phyloP scores from a whole-genome alignment of 2,329 filamentous ascomycete species.

The Colletotrichum destructivum region DNA sequence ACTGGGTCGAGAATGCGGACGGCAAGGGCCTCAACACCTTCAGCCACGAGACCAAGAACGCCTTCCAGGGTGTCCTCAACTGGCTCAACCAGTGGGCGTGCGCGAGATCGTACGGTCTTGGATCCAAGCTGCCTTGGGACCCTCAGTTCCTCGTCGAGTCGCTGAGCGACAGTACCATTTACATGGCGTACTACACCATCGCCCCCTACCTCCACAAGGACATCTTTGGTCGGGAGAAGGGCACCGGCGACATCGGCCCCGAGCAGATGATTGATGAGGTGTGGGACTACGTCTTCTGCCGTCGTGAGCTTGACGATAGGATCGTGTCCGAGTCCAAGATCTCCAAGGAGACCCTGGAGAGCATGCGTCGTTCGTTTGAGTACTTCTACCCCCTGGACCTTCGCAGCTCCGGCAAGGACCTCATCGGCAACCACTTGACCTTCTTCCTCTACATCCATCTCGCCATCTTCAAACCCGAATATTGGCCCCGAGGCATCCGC shows the following conservation, averaged over 20 bases:
- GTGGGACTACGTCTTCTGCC: conserved; percentile 95
- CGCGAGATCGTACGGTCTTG: conserved; percentile 90
- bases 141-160: conserved; percentile 91
- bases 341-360: conserved; percentile 78
- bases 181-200: conserved; percentile 86
- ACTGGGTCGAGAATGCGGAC: conserved; percentile 78
- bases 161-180: conserved; percentile 92
- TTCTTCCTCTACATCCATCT: conserved; percentile 91
- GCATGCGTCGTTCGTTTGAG: conserved; percentile 91
- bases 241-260: conserved; percentile 77
- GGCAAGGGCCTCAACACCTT: conserved; percentile 84
- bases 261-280: conserved; percentile 96
- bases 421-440: conserved; percentile 94
- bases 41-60: conserved; percentile 81
- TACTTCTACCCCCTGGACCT: conserved; percentile 98
- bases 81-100: conserved; percentile 99
- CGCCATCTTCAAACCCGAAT: conserved; percentile 88
- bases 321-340: conserved; percentile 78
- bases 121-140: conserved; percentile 96
- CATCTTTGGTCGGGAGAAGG: conserved; percentile 83
- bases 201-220: conserved; percentile 82
- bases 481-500: conserved; percentile 89
- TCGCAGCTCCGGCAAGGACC: conserved; percentile 90
- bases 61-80: conserved; percentile 86
- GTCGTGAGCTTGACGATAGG: conserved; percentile 78